A percentile compares a stretch with the other conserved stretches of the same genome.
These are phyloP conservation scores for Fragilaria crotonensis DNA, from an alignment of 108 stramenopile species.

Conservation along the genomic window DNA sequence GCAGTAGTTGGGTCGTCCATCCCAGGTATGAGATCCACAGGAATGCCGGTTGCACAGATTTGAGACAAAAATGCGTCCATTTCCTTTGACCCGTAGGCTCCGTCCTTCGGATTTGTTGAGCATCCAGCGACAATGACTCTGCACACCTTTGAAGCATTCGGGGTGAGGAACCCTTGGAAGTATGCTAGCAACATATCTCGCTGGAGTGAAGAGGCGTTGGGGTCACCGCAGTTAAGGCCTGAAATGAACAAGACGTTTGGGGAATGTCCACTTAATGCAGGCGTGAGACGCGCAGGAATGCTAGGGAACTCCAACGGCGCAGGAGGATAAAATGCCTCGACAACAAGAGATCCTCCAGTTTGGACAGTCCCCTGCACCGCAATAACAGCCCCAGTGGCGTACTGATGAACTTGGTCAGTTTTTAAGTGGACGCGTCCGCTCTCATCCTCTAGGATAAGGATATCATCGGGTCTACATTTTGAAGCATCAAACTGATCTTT, in stretches of 20 bases:
- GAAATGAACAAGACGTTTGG: constrained; percentile 60
- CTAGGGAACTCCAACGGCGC: constrained; percentile 2
- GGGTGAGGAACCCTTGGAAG: constrained; percentile 47
- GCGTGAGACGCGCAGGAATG: constrained; percentile 2
- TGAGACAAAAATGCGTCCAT: constrained; percentile 56
- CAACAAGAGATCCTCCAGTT: constrained; percentile 51
- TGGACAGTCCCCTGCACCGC: constrained; percentile 58
- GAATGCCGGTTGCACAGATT: constrained; percentile 47
- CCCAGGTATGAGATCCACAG: constrained; percentile 73
- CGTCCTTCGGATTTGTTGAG: constrained; percentile 11
- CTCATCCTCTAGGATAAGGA: constrained; percentile 74
- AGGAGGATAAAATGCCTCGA: constrained; percentile 41
- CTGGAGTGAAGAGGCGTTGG: constrained; percentile 41
- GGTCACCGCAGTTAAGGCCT: constrained; percentile 56
- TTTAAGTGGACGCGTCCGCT: constrained; percentile 62
- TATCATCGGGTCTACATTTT: constrained; percentile 44
- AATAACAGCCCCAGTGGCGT: constrained; percentile 63
- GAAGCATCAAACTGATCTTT: constrained; percentile 18
- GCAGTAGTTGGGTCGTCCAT: constrained; percentile 77
- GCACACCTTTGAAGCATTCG: constrained; percentile 34
- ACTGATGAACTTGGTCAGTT: constrained; percentile 26
- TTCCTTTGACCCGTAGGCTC: constrained; percentile 28
- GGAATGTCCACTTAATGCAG: background rate
- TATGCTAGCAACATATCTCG: constrained; percentile 74
- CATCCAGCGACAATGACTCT: constrained; percentile 71